phyloP scores from a whole-genome alignment of 1,284 basidiomycete species.

The Microbotryum intermedium region DNA sequence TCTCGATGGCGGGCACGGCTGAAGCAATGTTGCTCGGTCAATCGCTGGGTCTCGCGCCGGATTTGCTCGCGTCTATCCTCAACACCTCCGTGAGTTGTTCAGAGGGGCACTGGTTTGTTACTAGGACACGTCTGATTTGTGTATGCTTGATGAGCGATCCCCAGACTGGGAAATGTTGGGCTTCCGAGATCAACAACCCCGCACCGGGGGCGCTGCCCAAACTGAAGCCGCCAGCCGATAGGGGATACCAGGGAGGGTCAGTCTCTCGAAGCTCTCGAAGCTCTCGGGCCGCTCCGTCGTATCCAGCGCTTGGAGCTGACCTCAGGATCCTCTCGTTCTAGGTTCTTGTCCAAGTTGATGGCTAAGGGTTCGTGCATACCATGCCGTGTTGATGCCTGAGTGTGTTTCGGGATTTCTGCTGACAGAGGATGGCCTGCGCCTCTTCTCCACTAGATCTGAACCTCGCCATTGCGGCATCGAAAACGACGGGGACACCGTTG shows the following conservation, averaged over 20 bases:
- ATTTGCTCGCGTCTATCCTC: constrained; percentile 65
- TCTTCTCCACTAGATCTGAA: constrained; percentile 57
- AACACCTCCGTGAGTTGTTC: constrained; percentile 66
- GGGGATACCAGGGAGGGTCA: constrained; percentile 57
- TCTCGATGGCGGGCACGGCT: constrained; percentile 34
- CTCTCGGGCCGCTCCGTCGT: background rate
- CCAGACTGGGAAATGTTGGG: constrained; percentile 55
- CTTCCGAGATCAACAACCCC: constrained; percentile 77
- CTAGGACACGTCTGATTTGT: too few species aligned
- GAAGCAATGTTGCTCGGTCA: constrained; percentile 80
- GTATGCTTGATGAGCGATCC: background rate
- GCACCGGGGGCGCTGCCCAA: constrained; percentile 59
- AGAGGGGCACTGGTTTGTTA: too few species aligned
- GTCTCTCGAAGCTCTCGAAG: constrained; percentile 10
- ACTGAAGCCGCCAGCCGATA: constrained; percentile 55
- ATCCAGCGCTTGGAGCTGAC: background rate
- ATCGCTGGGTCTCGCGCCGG: constrained; percentile 63
- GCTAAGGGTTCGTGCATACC: constrained; percentile 50
- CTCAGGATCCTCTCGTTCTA: constrained; percentile 5
- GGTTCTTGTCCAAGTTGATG: constrained; percentile 71
- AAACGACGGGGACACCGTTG: constrained; percentile 47
- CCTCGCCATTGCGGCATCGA: constrained; percentile 58
- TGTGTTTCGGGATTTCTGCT: background rate
- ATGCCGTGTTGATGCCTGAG: background rate
- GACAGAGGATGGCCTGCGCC: background rate